phyloP scores from a whole-genome alignment of 2,329 filamentous ascomycete species.

The Sclerotinia trifoliorum region DNA sequence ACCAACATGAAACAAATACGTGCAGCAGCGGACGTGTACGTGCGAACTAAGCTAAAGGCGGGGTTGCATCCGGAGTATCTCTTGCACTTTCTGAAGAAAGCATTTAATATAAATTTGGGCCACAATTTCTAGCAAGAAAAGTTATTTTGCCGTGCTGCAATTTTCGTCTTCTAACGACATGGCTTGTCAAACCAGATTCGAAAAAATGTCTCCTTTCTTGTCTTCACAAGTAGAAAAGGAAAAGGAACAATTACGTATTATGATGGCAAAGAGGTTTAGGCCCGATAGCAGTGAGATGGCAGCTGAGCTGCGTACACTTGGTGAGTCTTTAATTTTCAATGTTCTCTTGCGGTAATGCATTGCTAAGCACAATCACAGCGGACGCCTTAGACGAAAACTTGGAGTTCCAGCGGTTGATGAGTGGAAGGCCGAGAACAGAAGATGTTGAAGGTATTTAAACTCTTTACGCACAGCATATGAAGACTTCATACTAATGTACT shows the following conservation, averaged over 20 bases:
- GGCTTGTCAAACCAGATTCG: neutral
- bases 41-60: constrained; percentile 1
- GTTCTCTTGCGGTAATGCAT: neutral
- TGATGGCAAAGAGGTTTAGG: constrained; percentile 10
- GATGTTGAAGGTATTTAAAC: neutral
- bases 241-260: constrained; percentile 9
- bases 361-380: neutral
- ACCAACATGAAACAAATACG: constrained; percentile 1
- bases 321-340: neutral
- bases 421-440: neutral
- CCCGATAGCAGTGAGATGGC: neutral
- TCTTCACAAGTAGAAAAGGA: neutral
- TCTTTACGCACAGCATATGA: too few relatives aligned
- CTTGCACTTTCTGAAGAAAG: neutral
- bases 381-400: constrained; percentile 8
- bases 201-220: neutral
- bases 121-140: neutral
- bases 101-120: constrained; percentile 1
- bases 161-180: neutral
- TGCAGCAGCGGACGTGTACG: constrained; percentile 15
- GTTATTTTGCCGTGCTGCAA: neutral
- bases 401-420: constrained; percentile 12
- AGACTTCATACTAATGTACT: neutral
- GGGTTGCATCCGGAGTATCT: neutral
- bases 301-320: constrained; percentile 9